These are phyloP conservation scores for Phytophthora lateralis DNA, from an alignment of 352 stramenopile species.

Conservation along the genomic window DNA sequence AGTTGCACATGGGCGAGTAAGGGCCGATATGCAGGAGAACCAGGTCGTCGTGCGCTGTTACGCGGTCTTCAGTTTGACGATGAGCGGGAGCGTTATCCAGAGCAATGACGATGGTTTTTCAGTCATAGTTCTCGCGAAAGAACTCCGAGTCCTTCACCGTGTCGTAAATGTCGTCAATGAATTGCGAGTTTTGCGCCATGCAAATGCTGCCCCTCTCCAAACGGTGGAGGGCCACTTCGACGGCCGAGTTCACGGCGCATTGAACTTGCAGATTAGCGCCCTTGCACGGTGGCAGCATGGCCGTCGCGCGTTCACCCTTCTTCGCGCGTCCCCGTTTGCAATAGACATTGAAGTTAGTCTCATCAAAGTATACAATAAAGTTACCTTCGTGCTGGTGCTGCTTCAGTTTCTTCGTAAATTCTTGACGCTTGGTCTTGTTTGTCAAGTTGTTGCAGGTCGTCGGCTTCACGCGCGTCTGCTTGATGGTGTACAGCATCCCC, in stretches of 20 bases:
- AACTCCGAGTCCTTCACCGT: not conserved
- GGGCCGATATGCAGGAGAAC: not conserved
- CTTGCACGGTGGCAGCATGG: conserved; percentile 2
- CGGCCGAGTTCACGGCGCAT: not conserved
- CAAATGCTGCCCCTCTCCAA: not conserved
- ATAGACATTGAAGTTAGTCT: conserved; percentile 8
- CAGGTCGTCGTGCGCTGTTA: not conserved
- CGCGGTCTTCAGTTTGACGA: not conserved
- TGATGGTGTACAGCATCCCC: conserved; percentile 1
- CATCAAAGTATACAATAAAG: conserved; percentile 7
- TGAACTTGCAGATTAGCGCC: conserved; percentile 1
- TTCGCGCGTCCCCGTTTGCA: conserved; percentile 3
- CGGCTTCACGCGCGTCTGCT: conserved; percentile 1
- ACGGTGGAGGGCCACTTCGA: not conserved
- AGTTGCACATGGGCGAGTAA: not conserved
- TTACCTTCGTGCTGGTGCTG: not conserved
- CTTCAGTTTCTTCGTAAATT: not conserved
- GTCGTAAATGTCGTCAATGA: conserved; percentile 3
- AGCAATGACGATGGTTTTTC: conserved; percentile 4
- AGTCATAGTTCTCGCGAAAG: conserved; percentile 3
- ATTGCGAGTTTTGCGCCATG: not conserved
- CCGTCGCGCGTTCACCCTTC: not conserved
- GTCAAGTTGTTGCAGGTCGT: not conserved
- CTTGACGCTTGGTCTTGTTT: conserved; percentile 2
- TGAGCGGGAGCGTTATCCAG: conserved; percentile 5